These are phyloP conservation scores for Turnera subulata DNA, from an alignment of 345 rosid genomes.

Conservation along the genomic window DNA sequence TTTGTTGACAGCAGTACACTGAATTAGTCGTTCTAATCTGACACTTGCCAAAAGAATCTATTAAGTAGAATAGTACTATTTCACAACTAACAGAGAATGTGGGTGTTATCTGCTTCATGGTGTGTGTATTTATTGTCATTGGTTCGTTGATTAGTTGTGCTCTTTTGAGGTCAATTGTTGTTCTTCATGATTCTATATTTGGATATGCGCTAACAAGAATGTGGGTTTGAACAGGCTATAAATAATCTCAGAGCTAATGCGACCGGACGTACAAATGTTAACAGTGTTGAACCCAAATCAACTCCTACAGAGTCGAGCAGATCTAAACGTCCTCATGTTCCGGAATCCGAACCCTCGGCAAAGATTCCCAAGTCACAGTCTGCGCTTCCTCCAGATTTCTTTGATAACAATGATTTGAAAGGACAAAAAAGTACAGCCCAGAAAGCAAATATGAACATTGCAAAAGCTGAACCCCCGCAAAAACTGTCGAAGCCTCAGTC, in stretches of 20 bases:
- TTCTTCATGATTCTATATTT: neutral
- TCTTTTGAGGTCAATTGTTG: no score
- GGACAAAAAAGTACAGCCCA: no score
- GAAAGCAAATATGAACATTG: no score
- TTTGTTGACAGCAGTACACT: no score
- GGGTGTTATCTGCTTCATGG: no score
- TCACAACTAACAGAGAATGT: no score
- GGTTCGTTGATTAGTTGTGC: no score
- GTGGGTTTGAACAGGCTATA: slow-evolving; percentile 49
- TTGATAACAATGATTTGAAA: slow-evolving; percentile 46
- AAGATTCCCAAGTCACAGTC: slow-evolving; percentile 32
- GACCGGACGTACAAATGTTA: slow-evolving; percentile 27
- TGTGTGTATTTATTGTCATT: no score
- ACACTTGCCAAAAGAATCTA: neutral
- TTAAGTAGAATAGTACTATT: no score
- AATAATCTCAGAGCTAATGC: slow-evolving; percentile 61
- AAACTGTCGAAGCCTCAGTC: slow-evolving; percentile 26
- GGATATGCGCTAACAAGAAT: slow-evolving; percentile 2
- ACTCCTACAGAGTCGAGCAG: slow-evolving; percentile 4
- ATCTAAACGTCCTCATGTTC: slow-evolving; percentile 14
- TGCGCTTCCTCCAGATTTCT: slow-evolving; percentile 53
- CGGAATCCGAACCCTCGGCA: slow-evolving; percentile 24
- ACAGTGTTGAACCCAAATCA: slow-evolving; percentile 17
- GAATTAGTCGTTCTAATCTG: no score
- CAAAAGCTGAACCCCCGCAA: slow-evolving; percentile 26